Base-by-base conservation (phyloP, 1,284 basidiomycete genomes). In the Blastosporella zonata region DNA sequence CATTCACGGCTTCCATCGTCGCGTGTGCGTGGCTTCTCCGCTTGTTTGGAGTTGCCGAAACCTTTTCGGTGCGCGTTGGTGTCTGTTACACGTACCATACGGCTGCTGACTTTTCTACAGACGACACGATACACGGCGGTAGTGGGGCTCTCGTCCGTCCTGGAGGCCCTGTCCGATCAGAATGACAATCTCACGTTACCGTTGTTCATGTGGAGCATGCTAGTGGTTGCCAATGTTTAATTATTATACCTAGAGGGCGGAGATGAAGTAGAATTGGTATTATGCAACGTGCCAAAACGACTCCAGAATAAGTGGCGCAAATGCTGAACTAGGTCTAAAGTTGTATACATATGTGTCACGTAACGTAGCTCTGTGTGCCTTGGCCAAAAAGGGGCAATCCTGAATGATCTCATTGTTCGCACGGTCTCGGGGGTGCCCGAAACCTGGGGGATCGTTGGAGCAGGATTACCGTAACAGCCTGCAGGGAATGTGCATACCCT, bases 171-270 rank as follows among this genome's bases (percentile, higher is more conserved):
- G 48, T 91, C 89, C 17, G 84, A 87, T 61, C 94, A 97, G 68
- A 97, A 97, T 67, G 94, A 97, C 68, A 97, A 97, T 66, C 74
- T 97, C 56, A 91, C 91, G 27, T 69, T 96, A 52, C 93, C 93
- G 18, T 70, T 95, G 67, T 95, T 88, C 65, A 84, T 91, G 71
- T 96, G 92, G 91, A 84, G 82, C 64, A 74, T 86, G 73, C 67
- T 87, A 38, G 81, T 80, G 37, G 66, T 87, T 37, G 73, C 69
- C 43, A 71, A 70, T 59, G 69, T 76, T 53, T 71, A 62, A 36
- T 10, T 42, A 27, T 46, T 6, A 6, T 39, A 34, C 41, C 33
- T 20, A 48, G 23, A n/a, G 20, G 15, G 17, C 6, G 12, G 23
- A 35, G n/a, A 40, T 50, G 31, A 31, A 18, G 34, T 35, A 18